A percentile compares a stretch with the other conserved stretches of the same genome.
These are phyloP conservation scores for Nigrospora oryzae DNA, from an alignment of 2,329 filamentous ascomycete species.

Conservation along the genomic window DNA sequence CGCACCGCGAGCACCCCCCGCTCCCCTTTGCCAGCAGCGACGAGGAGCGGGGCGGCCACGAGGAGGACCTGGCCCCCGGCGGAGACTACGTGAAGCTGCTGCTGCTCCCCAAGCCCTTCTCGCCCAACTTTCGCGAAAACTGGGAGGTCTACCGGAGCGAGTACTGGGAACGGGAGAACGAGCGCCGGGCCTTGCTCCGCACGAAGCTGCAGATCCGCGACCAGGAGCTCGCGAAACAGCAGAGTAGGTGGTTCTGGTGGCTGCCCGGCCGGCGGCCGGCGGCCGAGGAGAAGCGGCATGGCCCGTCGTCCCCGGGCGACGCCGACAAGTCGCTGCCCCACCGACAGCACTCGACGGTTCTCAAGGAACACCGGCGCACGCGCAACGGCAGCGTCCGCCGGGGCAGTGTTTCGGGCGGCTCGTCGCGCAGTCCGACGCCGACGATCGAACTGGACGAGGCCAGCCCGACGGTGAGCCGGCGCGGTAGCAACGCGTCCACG, in stretches of 20 bases:
- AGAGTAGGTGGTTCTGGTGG: constrained; percentile 79
- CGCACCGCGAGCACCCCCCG: constrained; percentile 28
- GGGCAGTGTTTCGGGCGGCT: constrained; percentile 38
- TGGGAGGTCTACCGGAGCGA: constrained; percentile 93
- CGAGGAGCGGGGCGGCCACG: constrained; percentile 60
- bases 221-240: constrained; percentile 56
- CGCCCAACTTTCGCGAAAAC: constrained; percentile 87
- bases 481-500: constrained; percentile 36
- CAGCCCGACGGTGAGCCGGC: constrained; percentile 23
- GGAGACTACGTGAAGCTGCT: constrained; percentile 89
- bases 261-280: constrained; percentile 55
- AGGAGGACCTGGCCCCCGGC: constrained; percentile 84
- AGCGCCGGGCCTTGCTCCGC: constrained; percentile 68
- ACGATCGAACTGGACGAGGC: constrained; percentile 26
- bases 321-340: constrained; percentile 26
- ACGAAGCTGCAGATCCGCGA: constrained; percentile 61
- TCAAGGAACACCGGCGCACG: constrained; percentile 37
- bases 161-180: constrained; percentile 97
- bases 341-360: constrained; percentile 31
- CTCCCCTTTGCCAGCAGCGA: constrained; percentile 32
- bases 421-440: constrained; percentile 41
- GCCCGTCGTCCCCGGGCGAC: constrained; percentile 5
- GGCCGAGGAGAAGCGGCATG: constrained; percentile 14
- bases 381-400: constrained; percentile 45
- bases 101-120: constrained; percentile 89